Base-by-base conservation (phyloP, 75 land plant species). In the Isoetes taiwanensis region DNA sequence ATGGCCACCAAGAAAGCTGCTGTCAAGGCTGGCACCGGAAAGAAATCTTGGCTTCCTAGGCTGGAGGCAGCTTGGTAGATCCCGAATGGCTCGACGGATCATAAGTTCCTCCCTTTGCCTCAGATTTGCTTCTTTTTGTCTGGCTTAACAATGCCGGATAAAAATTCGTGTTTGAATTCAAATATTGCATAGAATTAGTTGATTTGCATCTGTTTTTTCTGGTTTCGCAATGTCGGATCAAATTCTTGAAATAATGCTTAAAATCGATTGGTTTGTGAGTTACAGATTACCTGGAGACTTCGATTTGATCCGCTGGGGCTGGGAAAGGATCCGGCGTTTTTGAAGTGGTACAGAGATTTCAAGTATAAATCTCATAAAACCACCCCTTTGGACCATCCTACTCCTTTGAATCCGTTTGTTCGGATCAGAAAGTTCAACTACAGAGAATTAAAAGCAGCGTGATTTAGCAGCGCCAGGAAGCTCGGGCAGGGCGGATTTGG, bases 281-380 rank as follows among this genome's bases (percentile, higher is more conserved):
- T 62, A 59, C 60, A 91, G 97, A 48, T 80, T 91, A 1, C 97
- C 97, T 6, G 97, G 97, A 0, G 97, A 91, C 75, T 91, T 69
- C 29, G 97, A 93, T 91, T 91, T 33, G 97, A 91, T 59, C 97
- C 97, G 0, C 64, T 91, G 19, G 97, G 97, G 0, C 71, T 91
- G 11, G 97, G 97, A 23, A 76, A 80, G 77, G 93, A 91, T 66
- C 93, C 93, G 0, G 80, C 87, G 0, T 72, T 78, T 54, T 66
- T 91, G 31, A 91, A 81, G 75, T 91, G 93, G 97, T 91, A 86
- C 85, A 74, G 97, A 34, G 97, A 91, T n/a, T n/a, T n/a, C n/a
- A n/a, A n/a, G n/a, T n/a, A n/a, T n/a, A n/a, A n/a, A n/a, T n/a
- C n/a, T n/a, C n/a, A n/a, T n/a, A n/a, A n/a, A n/a, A n/a, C n/a